Percentiles rank a stretch among this genome's conserved stretches.
Evolutionary conservation across 2,329 filamentous ascomycete species (phyloP).

Genomic region (Hypoxylon sp.): DNA sequence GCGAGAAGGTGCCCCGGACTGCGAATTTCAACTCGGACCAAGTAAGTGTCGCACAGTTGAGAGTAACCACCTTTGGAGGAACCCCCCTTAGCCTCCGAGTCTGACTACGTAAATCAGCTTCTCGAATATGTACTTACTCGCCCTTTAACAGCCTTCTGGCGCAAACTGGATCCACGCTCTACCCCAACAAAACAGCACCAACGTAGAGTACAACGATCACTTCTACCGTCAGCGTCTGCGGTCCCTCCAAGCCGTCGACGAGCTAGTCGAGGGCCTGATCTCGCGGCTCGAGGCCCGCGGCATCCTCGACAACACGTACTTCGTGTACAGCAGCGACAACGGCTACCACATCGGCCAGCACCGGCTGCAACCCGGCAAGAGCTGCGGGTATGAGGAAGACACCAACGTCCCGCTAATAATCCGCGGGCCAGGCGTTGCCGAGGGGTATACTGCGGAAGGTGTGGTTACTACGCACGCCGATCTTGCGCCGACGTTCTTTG

Average conservation of each 20-base stretch:
- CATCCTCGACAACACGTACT: constrained; percentile 73
- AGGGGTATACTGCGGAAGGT: constrained; percentile 59
- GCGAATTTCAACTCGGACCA: constrained; percentile 76
- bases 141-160: constrained; percentile 35
- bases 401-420: constrained; percentile 73
- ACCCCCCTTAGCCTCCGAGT: not conserved
- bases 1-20: constrained; percentile 72
- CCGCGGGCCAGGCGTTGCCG: constrained; percentile 69
- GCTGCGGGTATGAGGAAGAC: constrained; percentile 71
- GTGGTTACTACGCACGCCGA: constrained; percentile 69
- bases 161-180: constrained; percentile 65
- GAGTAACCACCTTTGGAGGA: not conserved
- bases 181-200: constrained; percentile 58
- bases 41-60: constrained; percentile 53
- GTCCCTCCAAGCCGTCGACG: constrained; percentile 68
- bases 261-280: constrained; percentile 64
- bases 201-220: constrained; percentile 64
- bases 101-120: not conserved
- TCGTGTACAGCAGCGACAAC: constrained; percentile 72
- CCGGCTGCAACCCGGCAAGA: constrained; percentile 70
- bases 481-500: constrained; percentile 68
- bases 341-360: constrained; percentile 73
- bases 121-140: constrained; percentile 3
- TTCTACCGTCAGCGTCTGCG: constrained; percentile 68
- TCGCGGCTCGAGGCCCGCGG: constrained; percentile 64